Base-by-base conservation (phyloP, 163 green algal species). In the Chlorella variabilis region DNA sequence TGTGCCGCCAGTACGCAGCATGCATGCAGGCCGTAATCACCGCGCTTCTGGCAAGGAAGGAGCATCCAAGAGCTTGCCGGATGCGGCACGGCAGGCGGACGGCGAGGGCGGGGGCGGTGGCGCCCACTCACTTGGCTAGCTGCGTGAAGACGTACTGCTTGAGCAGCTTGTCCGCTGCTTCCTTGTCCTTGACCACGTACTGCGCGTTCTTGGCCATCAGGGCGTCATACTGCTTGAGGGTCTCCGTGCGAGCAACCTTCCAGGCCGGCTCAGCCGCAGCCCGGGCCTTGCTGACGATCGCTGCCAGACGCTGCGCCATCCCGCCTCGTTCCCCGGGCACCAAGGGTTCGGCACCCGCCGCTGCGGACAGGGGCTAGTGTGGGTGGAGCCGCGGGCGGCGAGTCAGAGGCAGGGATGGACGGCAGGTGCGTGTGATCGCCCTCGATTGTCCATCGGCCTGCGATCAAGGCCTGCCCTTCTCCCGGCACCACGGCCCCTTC, bases 61-160 rank as follows among this genome's bases (percentile, higher is more conserved):
- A n/a, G n/a, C n/a, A n/a, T n/a, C n/a, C n/a, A n/a, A n/a, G n/a
- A n/a, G n/a, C n/a, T n/a, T n/a, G n/a, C n/a, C n/a, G n/a, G n/a
- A n/a, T n/a, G n/a, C n/a, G n/a, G n/a, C n/a, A n/a, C n/a, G n/a
- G n/a, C n/a, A 63, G 23, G 23, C 20, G 23, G 23, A 29, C 54
- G 54, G 18, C 54, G 23, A 63, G 18, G 45, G 45, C 45, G 45
- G 45, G 54, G 54, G 54, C 54, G 20, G 54, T 54, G 54, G 54
- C 54, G 20, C 9, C 11, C 45, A n/a, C 75, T 85, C 39, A 94
- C 91, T 78, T 90, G 18, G 89, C 80, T 41, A 95, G 75, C 23
- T 91, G 90, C 31, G 91, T 95, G 85, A 87, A 95, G 34, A 94
- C 77, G 48, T 81, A 91, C 82, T 94, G 90, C 80, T 91, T 94